Percentiles rank a stretch among this genome's conserved stretches.
phyloP scores from a whole-genome alignment of 2,329 filamentous ascomycete genomes.

The Ceratocystis lukuohia region DNA sequence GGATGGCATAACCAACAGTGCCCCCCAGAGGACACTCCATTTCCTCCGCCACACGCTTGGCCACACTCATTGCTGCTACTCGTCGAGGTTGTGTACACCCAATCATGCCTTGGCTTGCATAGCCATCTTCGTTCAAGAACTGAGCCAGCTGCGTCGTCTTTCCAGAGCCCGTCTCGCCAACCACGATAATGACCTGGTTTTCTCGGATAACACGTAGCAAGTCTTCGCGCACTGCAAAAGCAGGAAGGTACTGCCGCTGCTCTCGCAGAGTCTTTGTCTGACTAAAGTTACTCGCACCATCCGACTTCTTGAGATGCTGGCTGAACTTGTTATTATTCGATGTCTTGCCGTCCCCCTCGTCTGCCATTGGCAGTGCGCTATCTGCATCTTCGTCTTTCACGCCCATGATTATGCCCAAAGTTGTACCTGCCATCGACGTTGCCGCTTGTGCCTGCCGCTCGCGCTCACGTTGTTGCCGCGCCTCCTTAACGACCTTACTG shows the following conservation, averaged over 20 bases:
- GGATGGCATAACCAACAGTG: conserved; percentile 88
- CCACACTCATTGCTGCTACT: conserved; percentile 97
- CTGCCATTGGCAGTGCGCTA: conserved; percentile 65
- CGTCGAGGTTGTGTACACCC: conserved; percentile 92
- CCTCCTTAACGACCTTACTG: conserved; percentile 82
- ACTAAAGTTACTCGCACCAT: conserved; percentile 81
- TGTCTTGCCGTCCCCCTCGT: conserved; percentile 44
- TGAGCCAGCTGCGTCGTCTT: conserved; percentile 97
- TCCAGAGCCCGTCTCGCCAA: conserved; percentile 92
- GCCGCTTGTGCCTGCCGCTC: conserved; percentile 91
- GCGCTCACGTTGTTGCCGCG: conserved; percentile 79
- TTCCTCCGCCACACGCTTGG: conserved; percentile 94
- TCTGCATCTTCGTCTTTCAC: conserved; percentile 86
- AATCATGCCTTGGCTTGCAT: conserved; percentile 75
- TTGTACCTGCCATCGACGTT: conserved; percentile 82
- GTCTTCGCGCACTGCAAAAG: conserved; percentile 92
- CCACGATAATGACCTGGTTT: conserved; percentile 93
- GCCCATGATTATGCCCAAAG: conserved; percentile 88
- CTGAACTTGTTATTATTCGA: conserved; percentile 62
- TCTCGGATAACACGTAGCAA: conserved; percentile 82
- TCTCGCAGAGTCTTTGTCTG: conserved; percentile 80
- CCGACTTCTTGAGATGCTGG: conserved; percentile 74
- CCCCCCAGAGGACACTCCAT: conserved; percentile 89
- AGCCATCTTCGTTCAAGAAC: conserved; percentile 91
- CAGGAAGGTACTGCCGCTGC: conserved; percentile 84